A percentile compares a stretch with the other conserved stretches of the same genome.
phyloP scores from a whole-genome alignment of 306 rosid species.

The Cyclanthera cordifolia region DNA sequence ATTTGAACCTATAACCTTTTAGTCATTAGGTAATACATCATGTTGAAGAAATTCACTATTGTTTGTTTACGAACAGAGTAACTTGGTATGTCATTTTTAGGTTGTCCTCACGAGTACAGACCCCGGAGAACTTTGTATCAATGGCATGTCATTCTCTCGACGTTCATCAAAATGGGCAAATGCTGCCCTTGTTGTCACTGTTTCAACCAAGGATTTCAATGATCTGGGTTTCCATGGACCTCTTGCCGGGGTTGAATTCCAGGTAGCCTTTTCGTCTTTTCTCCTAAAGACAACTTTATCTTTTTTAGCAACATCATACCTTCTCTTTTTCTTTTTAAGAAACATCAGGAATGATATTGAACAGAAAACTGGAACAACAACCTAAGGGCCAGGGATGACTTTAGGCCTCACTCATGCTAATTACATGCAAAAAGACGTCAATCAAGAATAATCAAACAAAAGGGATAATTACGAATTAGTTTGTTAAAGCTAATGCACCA shows the following conservation, averaged over 20 bases:
- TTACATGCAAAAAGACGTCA: no score
- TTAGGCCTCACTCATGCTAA: no score
- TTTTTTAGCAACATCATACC: neutral
- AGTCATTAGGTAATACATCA: no score
- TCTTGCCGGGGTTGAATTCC: constrained; percentile 88
- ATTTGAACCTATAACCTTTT: no score
- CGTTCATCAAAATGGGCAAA: constrained; percentile 96
- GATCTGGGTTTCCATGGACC: constrained; percentile 55
- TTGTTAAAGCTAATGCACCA: no score
- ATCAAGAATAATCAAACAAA: no score
- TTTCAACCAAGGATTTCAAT: constrained; percentile 62
- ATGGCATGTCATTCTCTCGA: constrained; percentile 96
- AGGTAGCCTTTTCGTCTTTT: constrained; percentile 30
- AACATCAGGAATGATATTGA: no score
- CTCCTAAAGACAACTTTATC: neutral
- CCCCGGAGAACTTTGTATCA: constrained; percentile 78
- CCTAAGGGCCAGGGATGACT: no score
- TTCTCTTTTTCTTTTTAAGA: no score
- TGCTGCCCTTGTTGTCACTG: constrained; percentile 89
- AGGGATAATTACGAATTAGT: no score
- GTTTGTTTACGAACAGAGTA: neutral
- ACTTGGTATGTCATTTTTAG: constrained; percentile 36
- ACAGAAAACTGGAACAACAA: no score
- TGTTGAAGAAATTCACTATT: neutral
- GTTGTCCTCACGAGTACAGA: constrained; percentile 93